Base-by-base conservation (phyloP, 495 filamentous ascomycete genomes). In the Aspergillus ellipticus region DNA sequence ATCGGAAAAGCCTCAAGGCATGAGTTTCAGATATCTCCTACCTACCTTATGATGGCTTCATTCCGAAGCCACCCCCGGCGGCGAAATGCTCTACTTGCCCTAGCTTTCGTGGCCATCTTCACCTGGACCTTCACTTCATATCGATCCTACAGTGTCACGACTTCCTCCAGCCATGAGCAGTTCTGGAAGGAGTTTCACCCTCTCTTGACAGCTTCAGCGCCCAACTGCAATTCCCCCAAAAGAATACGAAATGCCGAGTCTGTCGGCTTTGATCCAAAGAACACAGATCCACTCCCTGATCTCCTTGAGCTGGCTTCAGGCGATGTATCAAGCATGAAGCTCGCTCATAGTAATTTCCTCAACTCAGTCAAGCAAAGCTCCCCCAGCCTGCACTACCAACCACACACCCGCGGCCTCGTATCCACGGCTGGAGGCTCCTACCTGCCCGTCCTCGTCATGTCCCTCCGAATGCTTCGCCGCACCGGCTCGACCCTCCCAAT, bases 401-500 rank as follows among this genome's bases (percentile, higher is more conserved):
- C 60, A 3, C 53, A 59, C 9, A 77, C 78, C 1, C 65, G 63
- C 21, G 80, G 80, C 2, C 61, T 82, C 35, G 79, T 82, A 2
- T 68, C 66, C 0, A 71, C 70, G 6, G 67, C 70, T 2, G 69
- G 69, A 17, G 71, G 71, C 1, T 24, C 66, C 28, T 73, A 74
- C 46, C 56, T 78, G 16, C 73, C 75, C 4, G 66, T 72, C 0
- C 57, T 76, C 22, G 62, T 83, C 9, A 73, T 79, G 7, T 75
- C 78, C 5, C 53, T 84, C 4, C 69, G 76, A 6, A 80, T 83
- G 75, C 62, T 83, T 13, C 73, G 82, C 9, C 71, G 72, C 17
- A 74, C 72, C 4, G 81, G 81, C 51, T 82, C 77, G 11, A 66
- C 61, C 2, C 62, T 85, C 6, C 82, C 81, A 1, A 70, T 84